Evolutionary conservation across 441 rosid species (phyloP).

Genomic region (Gossypium davidsonii): DNA sequence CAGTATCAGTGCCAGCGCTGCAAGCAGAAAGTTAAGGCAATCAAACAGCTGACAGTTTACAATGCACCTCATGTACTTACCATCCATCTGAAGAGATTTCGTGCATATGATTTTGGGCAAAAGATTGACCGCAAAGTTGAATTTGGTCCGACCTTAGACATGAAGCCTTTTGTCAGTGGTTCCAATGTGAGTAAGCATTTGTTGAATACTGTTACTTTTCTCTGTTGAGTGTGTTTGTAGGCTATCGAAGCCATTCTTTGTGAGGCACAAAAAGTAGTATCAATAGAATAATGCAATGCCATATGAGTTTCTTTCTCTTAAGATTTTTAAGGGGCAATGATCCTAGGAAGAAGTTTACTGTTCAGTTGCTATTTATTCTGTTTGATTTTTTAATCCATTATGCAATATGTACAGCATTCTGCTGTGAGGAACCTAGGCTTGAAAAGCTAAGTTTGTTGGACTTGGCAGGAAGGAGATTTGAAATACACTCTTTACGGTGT

Average conservation of each 20-base stretch:
- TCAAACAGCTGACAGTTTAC: slow-evolving; percentile 76
- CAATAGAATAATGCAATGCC: not conserved
- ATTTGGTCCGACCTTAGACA: slow-evolving; percentile 60
- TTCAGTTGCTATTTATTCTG: not conserved
- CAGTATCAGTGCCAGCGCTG: slow-evolving; percentile 83
- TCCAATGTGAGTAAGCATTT: slow-evolving; percentile 56
- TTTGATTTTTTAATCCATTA: not conserved
- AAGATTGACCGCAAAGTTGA: slow-evolving; percentile 69
- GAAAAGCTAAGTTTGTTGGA: slow-evolving; percentile 2
- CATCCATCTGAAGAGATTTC: slow-evolving; percentile 84
- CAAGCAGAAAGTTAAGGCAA: slow-evolving; percentile 80
- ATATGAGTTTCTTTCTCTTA: not conserved
- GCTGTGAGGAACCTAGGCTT: slow-evolving; percentile 3
- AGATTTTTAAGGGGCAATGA: not conserved
- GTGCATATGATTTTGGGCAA: slow-evolving; percentile 59
- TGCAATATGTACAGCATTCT: not conserved
- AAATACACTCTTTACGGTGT: slow-evolving; percentile 91
- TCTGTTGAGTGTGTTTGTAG: not conserved
- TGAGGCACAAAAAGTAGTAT: not conserved
- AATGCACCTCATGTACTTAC: slow-evolving; percentile 85
- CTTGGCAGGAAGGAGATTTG: slow-evolving; percentile 74
- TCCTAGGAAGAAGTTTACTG: not conserved
- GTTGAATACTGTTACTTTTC: not conserved
- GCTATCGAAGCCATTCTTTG: not conserved
- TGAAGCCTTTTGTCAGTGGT: slow-evolving; percentile 77